Conservation (phyloP, 2,329 filamentous ascomycete genomes). For the Verticillium zaregamsianum region DNA sequence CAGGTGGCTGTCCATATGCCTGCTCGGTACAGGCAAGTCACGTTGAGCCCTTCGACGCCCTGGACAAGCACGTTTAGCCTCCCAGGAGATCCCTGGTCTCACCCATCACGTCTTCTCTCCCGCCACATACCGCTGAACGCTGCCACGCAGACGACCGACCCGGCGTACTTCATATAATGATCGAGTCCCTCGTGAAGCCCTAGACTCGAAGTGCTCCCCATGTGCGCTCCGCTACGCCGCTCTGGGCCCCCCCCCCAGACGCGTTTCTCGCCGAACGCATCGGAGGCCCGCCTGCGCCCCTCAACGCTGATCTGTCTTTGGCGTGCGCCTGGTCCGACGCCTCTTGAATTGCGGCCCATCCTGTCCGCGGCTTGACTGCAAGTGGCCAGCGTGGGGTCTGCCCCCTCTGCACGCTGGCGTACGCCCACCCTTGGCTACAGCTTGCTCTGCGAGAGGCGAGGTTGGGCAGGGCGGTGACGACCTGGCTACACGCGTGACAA, state of each 20-base stretch:
- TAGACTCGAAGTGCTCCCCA: not conserved
- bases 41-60: too few species aligned
- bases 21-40: not conserved
- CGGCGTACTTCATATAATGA: not conserved
- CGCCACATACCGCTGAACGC: too few species aligned
- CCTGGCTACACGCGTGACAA: not conserved
- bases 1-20: not conserved
- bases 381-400: not conserved
- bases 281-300: not conserved
- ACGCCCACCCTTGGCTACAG: not conserved
- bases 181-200: not conserved
- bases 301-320: not conserved
- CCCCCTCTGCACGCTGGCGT: not conserved
- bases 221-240: not conserved
- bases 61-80: too few species aligned
- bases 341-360: not conserved
- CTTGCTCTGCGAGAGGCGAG: not conserved
- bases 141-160: not conserved
- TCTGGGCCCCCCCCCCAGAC: not conserved
- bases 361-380: not conserved
- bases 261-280: not conserved
- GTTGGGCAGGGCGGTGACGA: not conserved
- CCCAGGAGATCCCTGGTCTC: too few species aligned
- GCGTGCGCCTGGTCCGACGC: not conserved
- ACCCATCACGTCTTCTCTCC: too few species aligned